Conservation (phyloP, 441 rosid genomes). For the Erodium texanum region DNA sequence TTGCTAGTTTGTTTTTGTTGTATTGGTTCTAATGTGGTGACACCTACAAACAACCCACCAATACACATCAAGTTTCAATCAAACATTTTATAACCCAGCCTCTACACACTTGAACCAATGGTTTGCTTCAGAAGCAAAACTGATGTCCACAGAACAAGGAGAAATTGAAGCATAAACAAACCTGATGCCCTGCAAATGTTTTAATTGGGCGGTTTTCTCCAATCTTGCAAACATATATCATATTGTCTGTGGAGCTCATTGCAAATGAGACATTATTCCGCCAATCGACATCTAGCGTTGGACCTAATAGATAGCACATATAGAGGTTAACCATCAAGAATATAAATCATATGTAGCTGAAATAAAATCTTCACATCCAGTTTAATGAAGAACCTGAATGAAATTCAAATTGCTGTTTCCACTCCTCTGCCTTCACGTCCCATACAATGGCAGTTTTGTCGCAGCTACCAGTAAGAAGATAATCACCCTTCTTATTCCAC, state of each 20-base stretch:
- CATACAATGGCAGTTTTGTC: constrained; percentile 97
- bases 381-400: constrained; percentile 53
- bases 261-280: constrained; percentile 92
- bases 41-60: neutral
- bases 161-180: constrained; percentile 25
- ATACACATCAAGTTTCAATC: neutral
- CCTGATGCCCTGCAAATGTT: constrained; percentile 92
- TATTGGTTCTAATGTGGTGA: neutral
- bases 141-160: constrained; percentile 9
- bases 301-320: constrained; percentile 42
- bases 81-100: neutral
- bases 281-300: constrained; percentile 99
- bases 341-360: neutral
- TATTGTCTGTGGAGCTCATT: constrained; percentile 84
- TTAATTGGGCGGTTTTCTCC: constrained; percentile 72
- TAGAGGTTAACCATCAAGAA: constrained; percentile 8
- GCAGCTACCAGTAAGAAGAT: constrained; percentile 93
- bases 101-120: neutral
- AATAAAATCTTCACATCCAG: constrained; percentile 7
- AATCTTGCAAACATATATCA: constrained; percentile 94
- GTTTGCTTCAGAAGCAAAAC: neutral
- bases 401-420: constrained; percentile 91
- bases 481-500: constrained; percentile 99
- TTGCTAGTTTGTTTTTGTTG: neutral
- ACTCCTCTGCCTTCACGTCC: constrained; percentile 94